Evolutionary conservation across 2,329 filamentous ascomycete genomes (phyloP).

Genomic region (Penicillium expansum): DNA sequence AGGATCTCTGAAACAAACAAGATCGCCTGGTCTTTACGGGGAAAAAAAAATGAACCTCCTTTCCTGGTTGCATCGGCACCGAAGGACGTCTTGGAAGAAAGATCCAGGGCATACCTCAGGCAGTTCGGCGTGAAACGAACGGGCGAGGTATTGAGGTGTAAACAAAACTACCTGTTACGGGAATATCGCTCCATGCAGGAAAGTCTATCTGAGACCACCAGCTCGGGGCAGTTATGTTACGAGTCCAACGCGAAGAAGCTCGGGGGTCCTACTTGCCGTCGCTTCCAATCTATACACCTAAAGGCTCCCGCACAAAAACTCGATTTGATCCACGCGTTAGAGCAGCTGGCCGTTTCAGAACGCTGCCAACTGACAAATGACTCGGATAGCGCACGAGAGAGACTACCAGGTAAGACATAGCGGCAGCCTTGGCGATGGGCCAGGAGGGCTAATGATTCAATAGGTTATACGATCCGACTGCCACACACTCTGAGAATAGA

Average conservation of each 20-base stretch:
- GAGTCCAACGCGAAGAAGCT: not conserved
- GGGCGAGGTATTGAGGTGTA: too few species aligned
- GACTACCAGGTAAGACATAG: not conserved
- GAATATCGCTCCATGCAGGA: not conserved
- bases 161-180: too few species aligned
- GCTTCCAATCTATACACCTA: not conserved
- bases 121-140: too few species aligned
- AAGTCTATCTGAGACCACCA: not conserved
- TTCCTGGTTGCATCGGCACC: too few species aligned
- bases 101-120: too few species aligned
- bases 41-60: too few species aligned
- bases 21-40: too few species aligned
- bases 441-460: not conserved
- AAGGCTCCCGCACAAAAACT: not conserved
- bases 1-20: too few species aligned
- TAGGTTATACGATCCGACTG: not conserved
- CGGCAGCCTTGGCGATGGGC: not conserved
- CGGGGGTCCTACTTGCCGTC: not conserved
- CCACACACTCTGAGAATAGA: not conserved
- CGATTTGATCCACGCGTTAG: not conserved
- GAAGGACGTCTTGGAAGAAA: too few species aligned
- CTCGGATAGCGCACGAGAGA: not conserved
- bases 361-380: not conserved
- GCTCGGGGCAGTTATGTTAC: not conserved
- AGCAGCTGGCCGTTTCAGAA: not conserved